These are phyloP conservation scores for Paxillus ammoniavirescens DNA, from an alignment of 768 basidiomycete species.

Conservation along the genomic window DNA sequence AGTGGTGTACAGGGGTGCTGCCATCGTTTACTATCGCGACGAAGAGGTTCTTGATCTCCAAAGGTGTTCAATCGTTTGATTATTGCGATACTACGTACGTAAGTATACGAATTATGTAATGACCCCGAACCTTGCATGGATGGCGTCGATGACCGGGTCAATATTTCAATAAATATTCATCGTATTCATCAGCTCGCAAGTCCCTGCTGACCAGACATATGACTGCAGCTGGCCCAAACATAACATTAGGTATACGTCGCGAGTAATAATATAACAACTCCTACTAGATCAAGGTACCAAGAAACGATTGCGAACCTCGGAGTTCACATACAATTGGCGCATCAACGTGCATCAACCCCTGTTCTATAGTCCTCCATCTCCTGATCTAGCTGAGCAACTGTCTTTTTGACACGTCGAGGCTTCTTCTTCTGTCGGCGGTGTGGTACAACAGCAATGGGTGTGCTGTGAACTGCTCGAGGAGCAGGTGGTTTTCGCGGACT, in stretches of 20 bases:
- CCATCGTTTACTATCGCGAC: slow-evolving; percentile 43
- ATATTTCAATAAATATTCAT: too few species aligned
- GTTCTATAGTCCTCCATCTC: slow-evolving; percentile 83
- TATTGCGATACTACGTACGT: too few species aligned
- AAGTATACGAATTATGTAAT: slow-evolving; percentile 20
- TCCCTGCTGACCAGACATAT: not conserved
- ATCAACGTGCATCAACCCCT: slow-evolving; percentile 18
- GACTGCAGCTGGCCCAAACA: not conserved
- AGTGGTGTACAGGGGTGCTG: slow-evolving; percentile 94
- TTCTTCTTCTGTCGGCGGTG: slow-evolving; percentile 65
- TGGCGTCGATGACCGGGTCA: too few species aligned
- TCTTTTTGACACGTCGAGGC: slow-evolving; percentile 69
- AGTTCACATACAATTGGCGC: slow-evolving; percentile 11
- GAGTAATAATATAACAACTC: not conserved
- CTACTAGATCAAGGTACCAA: not conserved
- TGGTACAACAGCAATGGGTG: slow-evolving; percentile 28
- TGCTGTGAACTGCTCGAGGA: slow-evolving; percentile 10
- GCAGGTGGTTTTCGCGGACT: slow-evolving; percentile 20
- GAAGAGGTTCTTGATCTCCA: not conserved
- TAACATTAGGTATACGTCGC: not conserved
- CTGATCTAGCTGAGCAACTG: slow-evolving; percentile 63
- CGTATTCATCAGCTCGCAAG: too few species aligned
- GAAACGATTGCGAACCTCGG: not conserved
- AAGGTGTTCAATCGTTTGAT: too few species aligned
- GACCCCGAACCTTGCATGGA: too few species aligned